A percentile compares a stretch with the other conserved stretches of the same genome.
Conservation (phyloP, 192 early-diverging fungal genomes). For the Coemansia sp. region DNA sequence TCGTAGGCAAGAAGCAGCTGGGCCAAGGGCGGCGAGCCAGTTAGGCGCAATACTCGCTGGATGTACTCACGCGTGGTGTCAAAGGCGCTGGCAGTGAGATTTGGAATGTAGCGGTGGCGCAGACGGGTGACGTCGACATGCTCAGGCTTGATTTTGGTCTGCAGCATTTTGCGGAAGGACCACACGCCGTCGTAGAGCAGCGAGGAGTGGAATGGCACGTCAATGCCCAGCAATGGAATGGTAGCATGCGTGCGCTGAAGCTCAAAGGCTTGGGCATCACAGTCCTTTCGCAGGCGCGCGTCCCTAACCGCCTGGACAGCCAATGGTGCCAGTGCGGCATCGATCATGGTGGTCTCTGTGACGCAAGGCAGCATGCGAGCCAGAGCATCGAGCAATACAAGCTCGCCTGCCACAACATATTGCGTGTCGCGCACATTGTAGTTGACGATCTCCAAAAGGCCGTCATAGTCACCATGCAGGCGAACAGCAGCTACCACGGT, state of each 20-base stretch:
- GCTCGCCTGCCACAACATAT: constrained; percentile 90
- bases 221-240: constrained; percentile 89
- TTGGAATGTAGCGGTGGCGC: constrained; percentile 91
- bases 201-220: constrained; percentile 95
- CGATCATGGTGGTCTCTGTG: constrained; percentile 68
- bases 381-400: constrained; percentile 79
- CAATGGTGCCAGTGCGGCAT: constrained; percentile 79
- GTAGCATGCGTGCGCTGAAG: constrained; percentile 90
- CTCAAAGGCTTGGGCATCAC: constrained; percentile 64
- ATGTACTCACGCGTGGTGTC: constrained; percentile 76
- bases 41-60: constrained; percentile 76
- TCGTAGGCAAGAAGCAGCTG: constrained; percentile 82
- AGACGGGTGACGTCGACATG: constrained; percentile 83
- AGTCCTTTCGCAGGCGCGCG: constrained; percentile 59
- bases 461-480: constrained; percentile 63
- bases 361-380: constrained; percentile 78
- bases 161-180: constrained; percentile 89
- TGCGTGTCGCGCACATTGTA: constrained; percentile 98
- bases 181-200: constrained; percentile 91
- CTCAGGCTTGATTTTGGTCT: constrained; percentile 81
- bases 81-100: constrained; percentile 92
- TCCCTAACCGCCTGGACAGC: constrained; percentile 56
- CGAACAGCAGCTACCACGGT: constrained; percentile 77
- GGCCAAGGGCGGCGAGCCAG: constrained; percentile 73
- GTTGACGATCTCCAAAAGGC: constrained; percentile 93